Evolutionary conservation across 345 rosid species (phyloP).

Genomic region (Ailanthus altissimus): DNA sequence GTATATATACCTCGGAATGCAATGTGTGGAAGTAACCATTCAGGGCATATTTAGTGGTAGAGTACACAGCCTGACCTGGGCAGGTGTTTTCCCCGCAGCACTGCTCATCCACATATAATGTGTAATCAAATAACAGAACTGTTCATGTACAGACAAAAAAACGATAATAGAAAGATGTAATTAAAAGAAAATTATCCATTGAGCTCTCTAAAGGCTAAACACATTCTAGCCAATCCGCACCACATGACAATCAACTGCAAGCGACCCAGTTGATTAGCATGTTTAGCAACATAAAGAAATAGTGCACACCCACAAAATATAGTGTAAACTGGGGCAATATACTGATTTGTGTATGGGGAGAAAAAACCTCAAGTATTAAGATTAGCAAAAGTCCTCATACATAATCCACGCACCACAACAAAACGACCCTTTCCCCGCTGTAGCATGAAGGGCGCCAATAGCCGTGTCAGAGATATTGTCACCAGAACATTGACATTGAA

Average conservation of each 20-base stretch:
- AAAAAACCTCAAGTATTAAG: background rate
- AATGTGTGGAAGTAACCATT: slow-evolving; percentile 89
- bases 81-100: slow-evolving; percentile 95
- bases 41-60: slow-evolving; percentile 88
- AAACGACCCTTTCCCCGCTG: slow-evolving; percentile 83
- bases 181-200: too few relatives aligned
- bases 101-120: slow-evolving; percentile 72
- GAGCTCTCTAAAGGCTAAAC: too few relatives aligned
- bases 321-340: background rate
- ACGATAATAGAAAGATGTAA: too few relatives aligned
- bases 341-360: background rate
- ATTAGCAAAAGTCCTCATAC: slow-evolving; percentile 2
- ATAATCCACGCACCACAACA: slow-evolving; percentile 77
- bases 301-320: too few relatives aligned
- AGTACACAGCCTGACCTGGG: slow-evolving; percentile 93
- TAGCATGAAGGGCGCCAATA: slow-evolving; percentile 77
- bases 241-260: too few relatives aligned
- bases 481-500: slow-evolving; percentile 83
- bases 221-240: too few relatives aligned
- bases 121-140: slow-evolving; percentile 17
- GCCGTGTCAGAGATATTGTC: slow-evolving; percentile 79
- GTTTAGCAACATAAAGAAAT: too few relatives aligned
- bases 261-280: too few relatives aligned
- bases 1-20: slow-evolving; percentile 81
- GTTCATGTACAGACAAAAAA: too few relatives aligned